phyloP scores from a whole-genome alignment of 2,329 filamentous ascomycete genomes.

The Cadophora sp. region DNA sequence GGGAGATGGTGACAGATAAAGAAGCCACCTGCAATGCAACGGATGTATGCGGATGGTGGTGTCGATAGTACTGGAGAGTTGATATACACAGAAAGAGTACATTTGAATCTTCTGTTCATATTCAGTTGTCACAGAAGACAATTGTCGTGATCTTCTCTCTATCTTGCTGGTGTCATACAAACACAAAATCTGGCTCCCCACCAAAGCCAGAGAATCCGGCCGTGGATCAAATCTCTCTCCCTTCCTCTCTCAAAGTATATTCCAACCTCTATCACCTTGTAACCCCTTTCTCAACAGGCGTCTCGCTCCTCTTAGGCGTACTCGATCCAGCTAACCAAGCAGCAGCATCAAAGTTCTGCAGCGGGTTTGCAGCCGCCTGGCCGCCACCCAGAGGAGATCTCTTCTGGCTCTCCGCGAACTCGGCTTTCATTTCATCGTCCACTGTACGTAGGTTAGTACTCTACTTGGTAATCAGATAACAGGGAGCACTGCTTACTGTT shows the following conservation, averaged over 20 bases:
- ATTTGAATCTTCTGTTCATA: no score
- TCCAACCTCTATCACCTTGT: conserved; percentile 29
- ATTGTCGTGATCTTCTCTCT: no score
- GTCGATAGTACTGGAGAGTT: no score
- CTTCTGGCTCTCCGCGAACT: conserved; percentile 91
- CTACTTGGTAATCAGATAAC: background rate
- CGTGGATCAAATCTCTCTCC: background rate
- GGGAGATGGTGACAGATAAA: no score
- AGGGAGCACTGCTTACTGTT: conserved; percentile 74
- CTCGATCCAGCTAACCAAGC: conserved; percentile 67
- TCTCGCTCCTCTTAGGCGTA: conserved; percentile 38
- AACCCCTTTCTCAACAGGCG: conserved; percentile 34
- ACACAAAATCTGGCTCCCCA: no score
- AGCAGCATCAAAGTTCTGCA: conserved; percentile 71
- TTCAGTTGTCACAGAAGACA: no score
- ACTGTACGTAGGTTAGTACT: conserved; percentile 59
- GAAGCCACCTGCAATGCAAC: no score
- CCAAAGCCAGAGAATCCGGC: no score
- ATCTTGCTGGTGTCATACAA: no score
- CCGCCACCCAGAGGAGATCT: conserved; percentile 70
- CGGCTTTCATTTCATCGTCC: conserved; percentile 94
- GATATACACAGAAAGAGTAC: no score
- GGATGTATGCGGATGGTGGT: no score
- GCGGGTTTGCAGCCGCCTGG: conserved; percentile 49
- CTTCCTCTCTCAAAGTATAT: no score